These are phyloP conservation scores for Trebouxia sp. DNA, from an alignment of 139 green algal species.

Conservation along the genomic window DNA sequence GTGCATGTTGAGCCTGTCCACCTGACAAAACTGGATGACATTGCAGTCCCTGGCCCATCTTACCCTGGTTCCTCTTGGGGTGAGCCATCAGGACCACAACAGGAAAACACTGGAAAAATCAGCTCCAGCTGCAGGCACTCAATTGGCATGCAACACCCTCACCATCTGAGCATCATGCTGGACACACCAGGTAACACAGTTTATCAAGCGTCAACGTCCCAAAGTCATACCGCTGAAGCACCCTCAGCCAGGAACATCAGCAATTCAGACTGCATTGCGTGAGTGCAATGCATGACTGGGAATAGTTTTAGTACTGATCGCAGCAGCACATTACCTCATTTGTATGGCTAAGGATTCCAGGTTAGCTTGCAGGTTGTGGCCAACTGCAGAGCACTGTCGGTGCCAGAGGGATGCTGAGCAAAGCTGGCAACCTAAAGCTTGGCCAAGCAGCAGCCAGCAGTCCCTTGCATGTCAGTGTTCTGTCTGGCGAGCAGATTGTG, in stretches of 20 bases:
- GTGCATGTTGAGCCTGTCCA: no score
- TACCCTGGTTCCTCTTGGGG: slow-evolving; percentile 12
- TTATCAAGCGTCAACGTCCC: no score
- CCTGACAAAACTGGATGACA: no score
- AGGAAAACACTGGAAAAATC: background rate
- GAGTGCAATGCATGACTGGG: no score
- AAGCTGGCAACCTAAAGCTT: background rate
- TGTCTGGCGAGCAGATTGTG: background rate
- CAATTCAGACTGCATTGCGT: no score
- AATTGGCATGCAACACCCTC: background rate
- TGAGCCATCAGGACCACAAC: background rate
- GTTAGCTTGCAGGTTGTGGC: background rate
- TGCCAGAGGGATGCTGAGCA: background rate
- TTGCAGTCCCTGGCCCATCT: no score
- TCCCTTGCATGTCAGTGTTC: background rate
- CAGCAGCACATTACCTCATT: no score
- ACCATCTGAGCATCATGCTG: background rate
- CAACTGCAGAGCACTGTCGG: background rate
- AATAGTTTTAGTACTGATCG: no score
- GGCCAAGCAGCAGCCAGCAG: background rate
- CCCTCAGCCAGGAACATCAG: no score
- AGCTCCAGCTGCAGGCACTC: background rate
- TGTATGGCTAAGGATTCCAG: no score
- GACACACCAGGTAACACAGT: background rate
- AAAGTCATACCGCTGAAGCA: no score